A percentile compares a stretch with the other conserved stretches of the same genome.
Evolutionary conservation across 331 rosid genomes (phyloP).

Genomic region (Arachis monticola): DNA sequence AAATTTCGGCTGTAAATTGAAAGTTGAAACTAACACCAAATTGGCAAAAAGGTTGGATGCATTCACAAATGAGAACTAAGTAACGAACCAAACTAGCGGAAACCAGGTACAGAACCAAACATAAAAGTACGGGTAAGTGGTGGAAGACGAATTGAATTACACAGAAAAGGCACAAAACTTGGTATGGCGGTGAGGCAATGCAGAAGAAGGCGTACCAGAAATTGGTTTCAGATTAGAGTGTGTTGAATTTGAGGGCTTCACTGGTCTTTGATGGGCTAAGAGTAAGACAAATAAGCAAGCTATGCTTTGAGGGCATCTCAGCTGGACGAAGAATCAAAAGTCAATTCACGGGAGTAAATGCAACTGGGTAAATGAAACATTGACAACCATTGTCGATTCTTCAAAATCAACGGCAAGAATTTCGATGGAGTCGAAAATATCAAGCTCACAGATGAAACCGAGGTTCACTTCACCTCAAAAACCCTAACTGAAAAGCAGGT

Average conservation of each 20-base stretch:
- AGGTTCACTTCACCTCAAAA: constrained; percentile 31
- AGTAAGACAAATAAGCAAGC: not conserved
- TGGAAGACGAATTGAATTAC: not conserved
- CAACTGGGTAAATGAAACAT: constrained; percentile 8
- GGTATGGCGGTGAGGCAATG: not conserved
- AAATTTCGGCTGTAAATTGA: not conserved
- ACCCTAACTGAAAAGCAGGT: constrained; percentile 22
- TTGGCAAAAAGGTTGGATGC: not conserved
- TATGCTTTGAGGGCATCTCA: not conserved
- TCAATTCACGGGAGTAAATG: not conserved
- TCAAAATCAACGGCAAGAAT: not conserved
- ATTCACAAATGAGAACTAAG: not conserved
- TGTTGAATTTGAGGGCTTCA: not conserved
- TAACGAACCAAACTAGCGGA: not conserved
- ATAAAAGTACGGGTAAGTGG: constrained; percentile 36
- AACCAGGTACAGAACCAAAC: not conserved
- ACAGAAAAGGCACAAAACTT: not conserved
- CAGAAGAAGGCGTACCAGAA: not conserved
- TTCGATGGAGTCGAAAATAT: not conserved
- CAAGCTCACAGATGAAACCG: constrained; percentile 10
- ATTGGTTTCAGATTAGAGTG: not conserved
- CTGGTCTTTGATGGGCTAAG: not conserved
- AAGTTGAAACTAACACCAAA: not conserved
- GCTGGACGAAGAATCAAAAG: not conserved
- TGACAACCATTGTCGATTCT: not conserved